phyloP scores from a whole-genome alignment of 116 monocot species.

The Papilionanthe hybrid region DNA sequence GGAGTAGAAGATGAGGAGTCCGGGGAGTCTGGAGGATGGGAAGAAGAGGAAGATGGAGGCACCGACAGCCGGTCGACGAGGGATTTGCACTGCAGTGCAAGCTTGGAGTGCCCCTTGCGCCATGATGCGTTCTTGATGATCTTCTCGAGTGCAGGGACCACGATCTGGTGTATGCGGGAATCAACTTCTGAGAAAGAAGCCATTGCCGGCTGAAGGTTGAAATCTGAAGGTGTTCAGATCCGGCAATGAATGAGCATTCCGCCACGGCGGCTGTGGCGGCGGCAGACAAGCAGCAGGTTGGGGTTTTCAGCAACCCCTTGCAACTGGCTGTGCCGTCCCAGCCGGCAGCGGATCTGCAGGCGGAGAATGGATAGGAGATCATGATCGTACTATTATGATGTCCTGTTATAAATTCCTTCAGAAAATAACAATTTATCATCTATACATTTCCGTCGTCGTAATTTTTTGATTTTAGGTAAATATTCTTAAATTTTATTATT shows the following conservation, averaged over 20 bases:
- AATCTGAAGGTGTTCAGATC: neutral
- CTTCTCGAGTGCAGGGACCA: constrained; percentile 80
- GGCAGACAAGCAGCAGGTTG: neutral
- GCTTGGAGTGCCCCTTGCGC: constrained; percentile 97
- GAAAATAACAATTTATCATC: no score
- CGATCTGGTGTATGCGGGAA: constrained; percentile 47
- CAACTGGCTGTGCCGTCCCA: neutral
- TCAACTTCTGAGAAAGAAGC: constrained; percentile 44
- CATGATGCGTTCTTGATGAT: constrained; percentile 89
- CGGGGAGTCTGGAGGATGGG: constrained; percentile 37
- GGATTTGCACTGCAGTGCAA: constrained; percentile 75
- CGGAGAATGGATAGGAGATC: neutral
- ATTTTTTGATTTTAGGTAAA: no score
- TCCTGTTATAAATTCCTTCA: no score
- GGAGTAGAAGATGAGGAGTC: constrained; percentile 52
- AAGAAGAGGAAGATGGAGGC: constrained; percentile 7
- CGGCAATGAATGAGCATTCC: neutral
- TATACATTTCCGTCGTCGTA: no score
- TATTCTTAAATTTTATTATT: no score
- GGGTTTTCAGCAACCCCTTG: neutral
- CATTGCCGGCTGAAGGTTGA: constrained; percentile 11
- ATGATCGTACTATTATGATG: no score
- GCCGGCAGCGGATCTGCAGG: neutral
- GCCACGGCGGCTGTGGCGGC: neutral
- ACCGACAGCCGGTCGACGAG: constrained; percentile 53